These are phyloP conservation scores for Ascochyta viciae-villosae DNA, from an alignment of 2,329 filamentous ascomycete species.

Conservation along the genomic window DNA sequence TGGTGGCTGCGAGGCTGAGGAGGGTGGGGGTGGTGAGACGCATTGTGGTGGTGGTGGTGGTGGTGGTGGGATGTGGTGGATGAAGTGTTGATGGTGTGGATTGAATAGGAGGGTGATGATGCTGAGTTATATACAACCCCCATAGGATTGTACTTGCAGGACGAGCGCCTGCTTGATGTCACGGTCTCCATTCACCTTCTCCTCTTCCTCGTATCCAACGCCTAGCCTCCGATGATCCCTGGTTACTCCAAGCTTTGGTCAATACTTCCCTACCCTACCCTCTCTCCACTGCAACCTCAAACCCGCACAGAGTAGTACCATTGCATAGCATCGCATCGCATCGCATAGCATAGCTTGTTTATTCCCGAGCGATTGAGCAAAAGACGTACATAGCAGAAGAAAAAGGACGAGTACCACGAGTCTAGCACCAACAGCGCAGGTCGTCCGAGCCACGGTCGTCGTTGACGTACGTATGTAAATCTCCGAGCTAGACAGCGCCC, in stretches of 20 bases:
- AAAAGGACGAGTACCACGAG: too few relatives aligned
- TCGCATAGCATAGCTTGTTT: too few relatives aligned
- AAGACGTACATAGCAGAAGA: too few relatives aligned
- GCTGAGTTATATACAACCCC: background rate
- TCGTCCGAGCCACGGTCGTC: too few relatives aligned
- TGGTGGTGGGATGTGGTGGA: background rate
- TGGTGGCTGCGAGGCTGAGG: constrained; percentile 4
- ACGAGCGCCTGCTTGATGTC: background rate
- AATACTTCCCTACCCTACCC: too few relatives aligned
- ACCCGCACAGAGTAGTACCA: too few relatives aligned
- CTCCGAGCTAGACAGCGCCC: too few relatives aligned
- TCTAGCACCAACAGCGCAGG: too few relatives aligned
- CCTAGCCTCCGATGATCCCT: background rate
- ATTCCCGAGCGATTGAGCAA: too few relatives aligned
- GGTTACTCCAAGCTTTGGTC: background rate
- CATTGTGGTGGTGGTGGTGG: constrained; percentile 4
- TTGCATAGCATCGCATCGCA: too few relatives aligned
- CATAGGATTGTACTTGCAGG: background rate
- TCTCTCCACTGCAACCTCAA: too few relatives aligned
- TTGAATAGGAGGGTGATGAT: background rate
- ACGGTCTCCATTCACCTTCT: background rate
- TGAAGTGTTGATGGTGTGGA: background rate
- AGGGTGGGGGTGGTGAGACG: constrained; percentile 5
- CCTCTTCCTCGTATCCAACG: background rate
- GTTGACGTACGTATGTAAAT: too few relatives aligned